A percentile compares a stretch with the other conserved stretches of the same genome.
Conservation (phyloP, 345 rosid genomes). For the Populus deltoides region DNA sequence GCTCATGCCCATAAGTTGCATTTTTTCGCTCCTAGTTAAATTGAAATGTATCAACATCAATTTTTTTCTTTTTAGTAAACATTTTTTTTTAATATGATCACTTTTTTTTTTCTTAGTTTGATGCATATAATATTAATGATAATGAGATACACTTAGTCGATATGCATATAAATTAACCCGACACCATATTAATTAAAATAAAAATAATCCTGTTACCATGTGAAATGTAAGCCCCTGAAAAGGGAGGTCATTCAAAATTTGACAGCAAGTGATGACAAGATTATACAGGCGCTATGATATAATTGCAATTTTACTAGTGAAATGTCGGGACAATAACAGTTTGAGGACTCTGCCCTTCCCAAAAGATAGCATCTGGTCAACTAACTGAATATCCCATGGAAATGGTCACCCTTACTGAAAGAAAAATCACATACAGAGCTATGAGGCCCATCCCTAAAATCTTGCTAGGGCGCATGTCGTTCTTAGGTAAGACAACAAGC, state of each 20-base stretch:
- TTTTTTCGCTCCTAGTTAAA: too few relatives aligned
- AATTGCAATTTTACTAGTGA: not conserved
- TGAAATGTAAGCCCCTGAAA: not conserved
- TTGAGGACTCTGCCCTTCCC: not conserved
- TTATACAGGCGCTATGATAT: not conserved
- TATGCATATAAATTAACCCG: too few relatives aligned
- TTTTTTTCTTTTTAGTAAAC: too few relatives aligned
- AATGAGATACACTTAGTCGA: too few relatives aligned
- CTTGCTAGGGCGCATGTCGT: constrained; percentile 71
- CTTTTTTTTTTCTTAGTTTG: too few relatives aligned
- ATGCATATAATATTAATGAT: too few relatives aligned
- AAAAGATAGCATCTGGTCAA: not conserved
- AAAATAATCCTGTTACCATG: not conserved
- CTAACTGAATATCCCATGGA: constrained; percentile 20
- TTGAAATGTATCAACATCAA: too few relatives aligned
- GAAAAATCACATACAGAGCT: constrained; percentile 40
- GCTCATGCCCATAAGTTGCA: too few relatives aligned
- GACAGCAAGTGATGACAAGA: not conserved
- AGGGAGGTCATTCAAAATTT: not conserved
- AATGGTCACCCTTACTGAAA: constrained; percentile 29
- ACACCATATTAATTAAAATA: too few relatives aligned
- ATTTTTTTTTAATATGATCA: too few relatives aligned
- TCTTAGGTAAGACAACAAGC: constrained; percentile 53
- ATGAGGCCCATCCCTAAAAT: constrained; percentile 48
- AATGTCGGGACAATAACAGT: not conserved